Percentiles rank a stretch among this genome's conserved stretches.
Evolutionary conservation across 306 rosid species (phyloP).

Genomic region (Delonix regia): DNA sequence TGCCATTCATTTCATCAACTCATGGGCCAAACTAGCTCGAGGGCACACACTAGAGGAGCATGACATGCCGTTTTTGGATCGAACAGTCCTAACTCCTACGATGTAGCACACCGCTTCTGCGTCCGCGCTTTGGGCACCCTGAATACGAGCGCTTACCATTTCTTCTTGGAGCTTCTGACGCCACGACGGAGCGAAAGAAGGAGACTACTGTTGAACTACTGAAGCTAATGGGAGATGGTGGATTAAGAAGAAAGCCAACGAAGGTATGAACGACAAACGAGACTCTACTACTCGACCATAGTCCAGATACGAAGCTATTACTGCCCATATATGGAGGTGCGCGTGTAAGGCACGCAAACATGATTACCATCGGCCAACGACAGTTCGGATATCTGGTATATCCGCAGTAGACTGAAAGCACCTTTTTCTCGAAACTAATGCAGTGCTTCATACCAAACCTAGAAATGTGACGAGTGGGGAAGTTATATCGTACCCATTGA

Average conservation of each 20-base stretch:
- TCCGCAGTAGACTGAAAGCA: conserved; percentile 2
- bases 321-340: conserved; percentile 19
- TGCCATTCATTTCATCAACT: not conserved
- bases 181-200: not conserved
- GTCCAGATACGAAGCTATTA: not conserved
- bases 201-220: not conserved
- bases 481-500: conserved; percentile 8
- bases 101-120: not conserved
- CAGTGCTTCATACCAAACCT: not conserved
- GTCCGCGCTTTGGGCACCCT: not conserved
- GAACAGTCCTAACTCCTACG: not conserved
- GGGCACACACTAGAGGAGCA: no score
- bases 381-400: not conserved
- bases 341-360: conserved; percentile 1
- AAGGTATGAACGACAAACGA: not conserved
- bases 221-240: not conserved
- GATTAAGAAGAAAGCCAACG: conserved; percentile 16
- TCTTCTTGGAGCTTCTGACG: not conserved
- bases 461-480: not conserved
- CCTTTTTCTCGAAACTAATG: conserved; percentile 15
- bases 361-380: not conserved
- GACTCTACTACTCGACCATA: not conserved
- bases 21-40: no score
- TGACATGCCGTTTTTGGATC: conserved; percentile 10
- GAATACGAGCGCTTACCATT: conserved; percentile 13